These are phyloP conservation scores for Brettanomyces bruxellensis DNA, from an alignment of 805 yeast genomes.

Conservation along the genomic window DNA sequence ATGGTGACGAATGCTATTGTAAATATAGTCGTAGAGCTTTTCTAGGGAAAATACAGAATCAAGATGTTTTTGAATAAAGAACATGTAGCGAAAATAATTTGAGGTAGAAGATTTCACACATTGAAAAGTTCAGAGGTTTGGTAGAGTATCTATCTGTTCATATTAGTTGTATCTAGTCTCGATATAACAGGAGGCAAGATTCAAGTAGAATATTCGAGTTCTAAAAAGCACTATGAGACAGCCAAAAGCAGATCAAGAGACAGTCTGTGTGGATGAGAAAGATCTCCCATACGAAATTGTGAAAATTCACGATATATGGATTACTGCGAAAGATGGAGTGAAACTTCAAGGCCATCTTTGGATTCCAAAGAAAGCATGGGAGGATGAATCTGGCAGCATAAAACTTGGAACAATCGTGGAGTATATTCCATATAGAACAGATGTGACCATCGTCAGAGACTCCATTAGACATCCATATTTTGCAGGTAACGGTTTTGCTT, in stretches of 20 bases:
- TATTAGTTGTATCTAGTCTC: no score
- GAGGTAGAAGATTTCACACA: no score
- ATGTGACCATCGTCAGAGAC: conserved; percentile 36
- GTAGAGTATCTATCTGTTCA: no score
- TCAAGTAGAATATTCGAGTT: conserved; percentile 2
- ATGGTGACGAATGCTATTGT: no score
- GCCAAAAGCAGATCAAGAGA: no score
- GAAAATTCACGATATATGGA: conserved; percentile 28
- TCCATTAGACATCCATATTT: conserved; percentile 36
- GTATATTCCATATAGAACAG: conserved; percentile 38
- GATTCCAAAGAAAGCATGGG: conserved; percentile 31
- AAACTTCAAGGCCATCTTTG: conserved; percentile 33
- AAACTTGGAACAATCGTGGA: conserved; percentile 33
- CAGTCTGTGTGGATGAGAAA: conserved; percentile 6
- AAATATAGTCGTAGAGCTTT: no score
- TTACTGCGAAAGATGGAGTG: conserved; percentile 32
- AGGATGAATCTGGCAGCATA: conserved; percentile 6
- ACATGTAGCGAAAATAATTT: no score
- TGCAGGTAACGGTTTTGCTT: conserved; percentile 38
- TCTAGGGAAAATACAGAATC: no score
- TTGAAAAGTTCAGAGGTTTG: no score
- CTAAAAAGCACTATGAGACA: no score
- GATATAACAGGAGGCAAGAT: no score
- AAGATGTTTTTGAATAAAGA: no score
- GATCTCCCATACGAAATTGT: conserved; percentile 22